phyloP scores from a whole-genome alignment of 2,329 filamentous ascomycete genomes.

The Botrytis fragariae region DNA sequence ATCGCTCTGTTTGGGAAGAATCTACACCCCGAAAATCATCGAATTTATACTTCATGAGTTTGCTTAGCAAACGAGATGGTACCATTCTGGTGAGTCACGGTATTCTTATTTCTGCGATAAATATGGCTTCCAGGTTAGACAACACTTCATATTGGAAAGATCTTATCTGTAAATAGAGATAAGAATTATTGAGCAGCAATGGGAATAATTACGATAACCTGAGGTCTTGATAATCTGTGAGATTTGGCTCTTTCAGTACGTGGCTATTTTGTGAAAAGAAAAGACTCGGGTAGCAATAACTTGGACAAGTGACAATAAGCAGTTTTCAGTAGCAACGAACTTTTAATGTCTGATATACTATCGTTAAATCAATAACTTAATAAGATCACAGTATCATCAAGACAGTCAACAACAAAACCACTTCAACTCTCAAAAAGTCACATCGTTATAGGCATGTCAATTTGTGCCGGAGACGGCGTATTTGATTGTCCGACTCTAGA shows the following conservation, averaged over 20 bases:
- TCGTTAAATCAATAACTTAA: no score
- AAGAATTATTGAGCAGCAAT: not conserved
- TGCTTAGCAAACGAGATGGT: not conserved
- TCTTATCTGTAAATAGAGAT: fast-evolving
- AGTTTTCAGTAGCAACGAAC: not conserved
- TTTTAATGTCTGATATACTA: not conserved
- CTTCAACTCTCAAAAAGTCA: not conserved
- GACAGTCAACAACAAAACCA: not conserved
- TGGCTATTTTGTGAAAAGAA: not conserved
- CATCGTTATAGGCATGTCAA: no score
- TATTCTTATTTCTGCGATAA: not conserved
- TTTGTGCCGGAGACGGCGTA: not conserved
- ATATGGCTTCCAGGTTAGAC: not conserved
- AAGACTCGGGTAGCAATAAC: no score
- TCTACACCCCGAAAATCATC: fast-evolving
- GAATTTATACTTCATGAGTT: not conserved
- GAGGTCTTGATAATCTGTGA: not conserved
- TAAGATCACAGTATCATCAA: no score
- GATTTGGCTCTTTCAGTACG: not conserved
- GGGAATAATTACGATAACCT: fast-evolving
- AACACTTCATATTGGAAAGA: not conserved
- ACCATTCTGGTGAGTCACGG: not conserved
- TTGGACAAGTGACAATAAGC: not conserved
- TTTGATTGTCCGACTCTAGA: not conserved
- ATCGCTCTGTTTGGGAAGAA: not conserved